Evolutionary conservation across 2,329 filamentous ascomycete species (phyloP).

Genomic region (Fusarium nelsonii): DNA sequence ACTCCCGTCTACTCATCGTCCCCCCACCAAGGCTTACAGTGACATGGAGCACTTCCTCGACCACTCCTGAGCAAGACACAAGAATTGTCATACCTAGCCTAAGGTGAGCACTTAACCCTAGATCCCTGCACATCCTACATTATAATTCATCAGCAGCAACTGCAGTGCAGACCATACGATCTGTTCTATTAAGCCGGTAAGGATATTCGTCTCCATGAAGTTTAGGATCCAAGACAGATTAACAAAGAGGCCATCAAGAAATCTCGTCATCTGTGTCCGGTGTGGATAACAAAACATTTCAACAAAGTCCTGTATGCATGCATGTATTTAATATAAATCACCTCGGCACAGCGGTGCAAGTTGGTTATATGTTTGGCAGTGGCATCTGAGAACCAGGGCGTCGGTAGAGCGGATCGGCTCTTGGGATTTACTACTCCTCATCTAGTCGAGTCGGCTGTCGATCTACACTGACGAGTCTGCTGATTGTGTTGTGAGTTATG

Average conservation of each 20-base stretch:
- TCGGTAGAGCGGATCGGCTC: constrained; percentile 27
- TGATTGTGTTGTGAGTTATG: not conserved
- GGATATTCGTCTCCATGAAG: not conserved
- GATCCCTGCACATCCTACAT: constrained; percentile 15
- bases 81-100: not conserved
- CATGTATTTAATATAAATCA: not conserved
- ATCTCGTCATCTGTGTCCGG: too few relatives aligned
- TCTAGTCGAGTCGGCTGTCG: not conserved
- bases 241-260: not conserved
- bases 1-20: too few relatives aligned
- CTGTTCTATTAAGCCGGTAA: too few relatives aligned
- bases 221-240: not conserved
- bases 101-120: not conserved
- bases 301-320: not conserved
- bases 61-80: not conserved
- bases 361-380: not conserved
- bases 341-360: constrained; percentile 2
- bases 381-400: constrained; percentile 28
- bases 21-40: constrained; percentile 19
- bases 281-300: not conserved
- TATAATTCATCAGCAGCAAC: not conserved
- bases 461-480: not conserved
- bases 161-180: not conserved
- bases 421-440: constrained; percentile 4
- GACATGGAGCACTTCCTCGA: constrained; percentile 1